Base-by-base conservation (phyloP, 148 eudicot genomes). In the Polygonum maritimum region DNA sequence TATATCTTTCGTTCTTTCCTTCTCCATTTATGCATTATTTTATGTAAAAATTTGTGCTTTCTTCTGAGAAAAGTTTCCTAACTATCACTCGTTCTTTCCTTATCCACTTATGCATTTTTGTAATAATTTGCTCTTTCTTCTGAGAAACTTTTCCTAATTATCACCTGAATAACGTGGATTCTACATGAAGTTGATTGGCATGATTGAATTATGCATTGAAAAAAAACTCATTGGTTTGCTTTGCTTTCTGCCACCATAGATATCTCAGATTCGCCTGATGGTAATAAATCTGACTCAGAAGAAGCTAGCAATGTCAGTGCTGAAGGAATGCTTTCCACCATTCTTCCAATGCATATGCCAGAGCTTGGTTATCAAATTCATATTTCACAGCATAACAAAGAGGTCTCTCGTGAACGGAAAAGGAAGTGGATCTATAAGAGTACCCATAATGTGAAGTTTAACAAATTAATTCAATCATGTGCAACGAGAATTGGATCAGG, bases 351-450 rank as follows among this genome's bases (percentile, higher is more conserved):
- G 44, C 10, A 5, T 31, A 35, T 6, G 19, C 38, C 45, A 36
- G 36, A 15, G 16, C 44, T 45, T 16, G 71, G 38, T 67, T 14
- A 35, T 67, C 48, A 39, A 48, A 78, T 40, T 77, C 78, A 70
- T 62, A 55, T 70, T 5, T 79, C 91, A 48, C 60, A 80, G 75
- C 88, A 79, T 39, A 87, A 85, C 45, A 92, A 89, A 85, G 88
- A 86, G 77, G 33, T 85, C 40, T 62, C 82, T 2, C 91, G 92
- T 73, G 88, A 81, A 21, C 85, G 89, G 82, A 96, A 92, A 76
- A 82, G 85, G 41, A 91, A 84, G 82, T 92, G 96, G 93, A 45
- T 85, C 19, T 88, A 83, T 79, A 89, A 81, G 87, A 85, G 75
- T 76, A 84, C 89, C 33, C 87, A 88, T 75, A 69, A 44, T 40